A percentile compares a stretch with the other conserved stretches of the same genome.
Conservation (phyloP, 1,139 yeast species). For the Candida sp. region DNA sequence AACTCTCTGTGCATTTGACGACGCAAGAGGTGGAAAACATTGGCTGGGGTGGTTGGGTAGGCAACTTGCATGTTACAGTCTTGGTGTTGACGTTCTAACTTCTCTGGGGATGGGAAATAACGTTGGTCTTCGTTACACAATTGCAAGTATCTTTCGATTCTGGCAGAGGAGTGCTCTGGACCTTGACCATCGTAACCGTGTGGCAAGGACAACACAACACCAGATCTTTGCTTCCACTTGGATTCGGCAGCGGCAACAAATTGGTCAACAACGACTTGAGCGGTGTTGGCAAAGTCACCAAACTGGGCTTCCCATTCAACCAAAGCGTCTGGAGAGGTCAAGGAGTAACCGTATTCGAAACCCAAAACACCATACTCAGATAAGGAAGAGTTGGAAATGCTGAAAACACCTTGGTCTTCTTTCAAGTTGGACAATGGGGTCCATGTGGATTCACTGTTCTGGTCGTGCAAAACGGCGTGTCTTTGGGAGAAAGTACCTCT, state of each 20-base stretch:
- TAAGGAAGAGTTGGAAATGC: conserved; percentile 93
- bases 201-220: conserved; percentile 93
- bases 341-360: conserved; percentile 98
- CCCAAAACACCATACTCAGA: conserved; percentile 99
- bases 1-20: conserved; percentile 99
- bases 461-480: conserved; percentile 98
- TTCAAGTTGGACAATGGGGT: conserved; percentile 84
- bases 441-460: conserved; percentile 78
- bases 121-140: conserved; percentile 97
- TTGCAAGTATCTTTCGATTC: conserved; percentile 97
- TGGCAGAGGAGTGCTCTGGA: conserved; percentile 99
- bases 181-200: conserved; percentile 99
- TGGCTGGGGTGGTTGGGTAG: conserved; percentile 98
- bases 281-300: conserved; percentile 99
- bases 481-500: conserved; percentile 99
- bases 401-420: conserved; percentile 86
- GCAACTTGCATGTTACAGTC: conserved; percentile 98
- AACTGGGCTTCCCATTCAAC: conserved; percentile 99
- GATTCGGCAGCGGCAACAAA: conserved; percentile 97
- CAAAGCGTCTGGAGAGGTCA: conserved; percentile 93
- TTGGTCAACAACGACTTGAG: conserved; percentile 97
- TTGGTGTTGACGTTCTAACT: conserved; percentile 97
- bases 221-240: conserved; percentile 99
- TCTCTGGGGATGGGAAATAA: conserved; percentile 86
- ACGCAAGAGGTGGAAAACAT: conserved; percentile 95